Evolutionary conservation across 768 basidiomycete genomes (phyloP), one percentile per base, ranked within the genome.

Genomic region (Trametes cinnabarina): DNA sequence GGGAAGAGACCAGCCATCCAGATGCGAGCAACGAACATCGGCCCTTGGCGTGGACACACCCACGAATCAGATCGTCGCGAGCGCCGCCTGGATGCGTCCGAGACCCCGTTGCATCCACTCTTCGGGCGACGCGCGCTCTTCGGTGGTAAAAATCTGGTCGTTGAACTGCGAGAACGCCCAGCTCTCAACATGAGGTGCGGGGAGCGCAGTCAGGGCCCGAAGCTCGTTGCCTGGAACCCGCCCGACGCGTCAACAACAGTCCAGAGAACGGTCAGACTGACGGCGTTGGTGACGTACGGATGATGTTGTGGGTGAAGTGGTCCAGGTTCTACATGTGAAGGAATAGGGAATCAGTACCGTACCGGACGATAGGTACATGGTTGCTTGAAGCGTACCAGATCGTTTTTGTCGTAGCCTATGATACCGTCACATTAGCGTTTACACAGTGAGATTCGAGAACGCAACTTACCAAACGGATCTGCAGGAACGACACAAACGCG

Each of bases 401-500:
- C 87, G 66, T 89, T 88, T 69, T 84, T 86, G 71, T 88, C 87
- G 64, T 88, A 88, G 50, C 86, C 73, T 72, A 52, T n/a, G 30
- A 32, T 32, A 32, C 30, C 32, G 51, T 57, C 23, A 35, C 47
- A 35, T 57, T 6, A 47, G 28, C 22, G 23, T 25, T 17, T 28
- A 15, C 20, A n/a, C 30, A 52, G 59, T 40, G 64, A 20, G 37
- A 23, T 25, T 22, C 32, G 17, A 14, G 30, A 26, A 30, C 51
- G 46, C 48, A 58, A 40, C 72, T 66, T 63, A 69, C 75, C 80
- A 64, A 79, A 80, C n/a, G 79, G 79, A 69, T 80, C 77, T 80
- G 57, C 35, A 34, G 50, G 30, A 26, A 32, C 55, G 14, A 42
- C n/a, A 53, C 34, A 46, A 39, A 35, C 30, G 43, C 54, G 50